Evolutionary conservation across 331 rosid species (phyloP), one percentile per base, ranked within the genome.

Genomic region (Acacia pycnantha): DNA sequence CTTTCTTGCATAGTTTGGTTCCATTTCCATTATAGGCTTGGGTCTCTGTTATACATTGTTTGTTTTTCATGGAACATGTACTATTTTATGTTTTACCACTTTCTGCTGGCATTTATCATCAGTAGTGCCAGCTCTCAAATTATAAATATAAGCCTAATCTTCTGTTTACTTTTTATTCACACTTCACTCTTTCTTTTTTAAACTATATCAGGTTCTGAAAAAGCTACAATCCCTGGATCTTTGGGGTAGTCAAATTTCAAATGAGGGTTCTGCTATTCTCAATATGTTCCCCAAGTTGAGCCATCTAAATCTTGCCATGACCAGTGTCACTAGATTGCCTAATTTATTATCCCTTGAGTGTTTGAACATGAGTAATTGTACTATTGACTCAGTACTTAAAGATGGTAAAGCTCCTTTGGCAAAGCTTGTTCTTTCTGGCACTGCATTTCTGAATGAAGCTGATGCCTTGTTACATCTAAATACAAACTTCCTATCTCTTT

Each of bases 171-270:
- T 67, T 56, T 74, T n/a, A 24, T 22, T 77, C 18, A 84, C 48
- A 56, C 35, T 74, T 78, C 70, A 37, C 62, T 13, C 37, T 58
- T 11, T 54, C 48, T 72, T 16, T 51, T 64, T 79, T 0, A 15
- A 65, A 72, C 48, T 56, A 27, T 61, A 37, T 48, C 74, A 93
- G 98, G 97, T 89, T 65, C 94, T 95, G 79, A 81, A 89, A 70
- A 87, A 89, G 77, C 83, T 95, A 74, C 90, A 85, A 48, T 87
- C 90, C 86, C 92, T 95, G 78, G 98, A 93, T 82, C 87, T 95
- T 79, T 95, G 98, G 98, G 99, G 96, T 78, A 95, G 98, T 88
- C 65, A 88, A 80, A 83, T 95, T 87, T 88, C 99, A 62, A 89
- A 93, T 71, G 22, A 82, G 48, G 97, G 98, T 77, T 90, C 91